These are phyloP conservation scores for Lactifluus pinguis DNA, from an alignment of 768 basidiomycete genomes.

Conservation along the genomic window DNA sequence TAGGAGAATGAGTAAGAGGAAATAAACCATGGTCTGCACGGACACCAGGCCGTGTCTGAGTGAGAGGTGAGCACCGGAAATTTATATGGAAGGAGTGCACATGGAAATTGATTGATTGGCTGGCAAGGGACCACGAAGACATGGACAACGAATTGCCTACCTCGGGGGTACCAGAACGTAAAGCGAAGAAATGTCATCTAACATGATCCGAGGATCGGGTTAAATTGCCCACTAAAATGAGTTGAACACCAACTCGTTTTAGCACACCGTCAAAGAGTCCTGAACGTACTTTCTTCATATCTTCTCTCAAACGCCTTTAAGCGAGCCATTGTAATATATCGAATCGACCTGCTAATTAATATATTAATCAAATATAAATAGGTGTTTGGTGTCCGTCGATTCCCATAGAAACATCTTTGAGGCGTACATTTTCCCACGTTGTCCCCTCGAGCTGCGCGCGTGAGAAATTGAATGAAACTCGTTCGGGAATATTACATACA, in stretches of 20 bases:
- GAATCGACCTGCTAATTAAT: too few relatives aligned
- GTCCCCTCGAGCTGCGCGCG: conserved; percentile 38
- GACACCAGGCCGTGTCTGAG: not conserved
- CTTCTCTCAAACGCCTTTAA: too few relatives aligned
- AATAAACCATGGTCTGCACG: not conserved
- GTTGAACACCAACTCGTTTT: too few relatives aligned
- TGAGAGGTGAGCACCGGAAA: too few relatives aligned
- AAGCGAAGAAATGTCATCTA: too few relatives aligned
- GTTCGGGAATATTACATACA: conserved; percentile 32
- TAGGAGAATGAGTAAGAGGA: not conserved
- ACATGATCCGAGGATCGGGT: not conserved
- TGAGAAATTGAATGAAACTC: conserved; percentile 10
- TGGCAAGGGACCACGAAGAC: too few relatives aligned
- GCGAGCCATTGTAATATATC: not conserved
- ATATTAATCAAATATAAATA: not conserved
- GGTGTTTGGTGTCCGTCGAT: conserved; percentile 1
- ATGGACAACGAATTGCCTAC: too few relatives aligned
- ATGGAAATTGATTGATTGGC: too few relatives aligned
- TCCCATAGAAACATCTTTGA: conserved; percentile 36
- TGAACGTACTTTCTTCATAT: too few relatives aligned
- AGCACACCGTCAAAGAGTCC: too few relatives aligned
- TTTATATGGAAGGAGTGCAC: too few relatives aligned
- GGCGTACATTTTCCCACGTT: conserved; percentile 40
- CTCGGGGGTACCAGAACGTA: too few relatives aligned
- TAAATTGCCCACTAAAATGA: not conserved